Evolutionary conservation across 1,284 basidiomycete genomes (phyloP).

Genomic region (Cutaneotrichosporon cutaneum): DNA sequence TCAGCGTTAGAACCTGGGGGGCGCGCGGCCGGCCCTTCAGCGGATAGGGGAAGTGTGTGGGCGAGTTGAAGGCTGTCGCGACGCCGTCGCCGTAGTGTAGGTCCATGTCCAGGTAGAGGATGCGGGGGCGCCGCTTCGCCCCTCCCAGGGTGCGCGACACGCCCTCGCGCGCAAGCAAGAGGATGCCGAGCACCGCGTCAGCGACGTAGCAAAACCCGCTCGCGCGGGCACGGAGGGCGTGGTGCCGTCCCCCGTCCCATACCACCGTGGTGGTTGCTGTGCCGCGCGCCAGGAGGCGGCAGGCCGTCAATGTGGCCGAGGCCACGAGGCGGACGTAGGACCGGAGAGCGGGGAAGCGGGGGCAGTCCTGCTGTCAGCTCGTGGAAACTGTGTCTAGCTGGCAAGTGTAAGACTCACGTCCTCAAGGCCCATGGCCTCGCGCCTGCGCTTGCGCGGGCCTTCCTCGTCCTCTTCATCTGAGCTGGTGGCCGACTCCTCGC

Average conservation of each 20-base stretch:
- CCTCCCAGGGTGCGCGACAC: not conserved
- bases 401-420: slow-evolving; percentile 62
- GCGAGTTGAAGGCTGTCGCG: slow-evolving; percentile 66
- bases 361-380: slow-evolving; percentile 67
- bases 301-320: slow-evolving; percentile 73
- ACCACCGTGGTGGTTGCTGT: slow-evolving; percentile 66
- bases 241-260: slow-evolving; percentile 73
- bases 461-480: slow-evolving; percentile 16
- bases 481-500: not conserved
- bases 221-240: slow-evolving; percentile 62
- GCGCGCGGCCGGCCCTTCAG: slow-evolving; percentile 43
- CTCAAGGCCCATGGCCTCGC: slow-evolving; percentile 63
- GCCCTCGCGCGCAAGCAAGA: slow-evolving; percentile 33
- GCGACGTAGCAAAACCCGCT: slow-evolving; percentile 93
- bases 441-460: slow-evolving; percentile 27
- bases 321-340: slow-evolving; percentile 71
- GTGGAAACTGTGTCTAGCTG: not conserved
- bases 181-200: slow-evolving; percentile 77
- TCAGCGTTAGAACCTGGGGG: slow-evolving; percentile 67
- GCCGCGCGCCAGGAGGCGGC: slow-evolving; percentile 60
- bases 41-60: slow-evolving; percentile 22
- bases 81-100: slow-evolving; percentile 84
- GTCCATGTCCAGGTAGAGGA: slow-evolving; percentile 90
- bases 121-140: slow-evolving; percentile 56
- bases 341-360: slow-evolving; percentile 67